Evolutionary conservation across 1,284 basidiomycete genomes (phyloP), one percentile per base, ranked within the genome.

Genomic region (Trametes sp.): DNA sequence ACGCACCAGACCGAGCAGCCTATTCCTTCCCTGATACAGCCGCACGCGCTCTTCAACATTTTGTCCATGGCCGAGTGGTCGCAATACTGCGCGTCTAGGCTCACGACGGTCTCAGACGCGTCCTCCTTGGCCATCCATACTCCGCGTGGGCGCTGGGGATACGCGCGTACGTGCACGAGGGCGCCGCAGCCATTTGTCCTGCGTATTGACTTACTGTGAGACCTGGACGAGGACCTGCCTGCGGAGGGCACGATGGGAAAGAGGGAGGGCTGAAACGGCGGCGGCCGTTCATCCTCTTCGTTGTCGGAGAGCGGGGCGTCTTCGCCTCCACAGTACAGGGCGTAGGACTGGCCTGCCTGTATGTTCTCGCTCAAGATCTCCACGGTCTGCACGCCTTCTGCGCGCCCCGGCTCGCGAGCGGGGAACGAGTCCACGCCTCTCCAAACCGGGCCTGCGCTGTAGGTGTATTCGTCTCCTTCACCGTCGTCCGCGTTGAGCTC

Each of bases 1-100:
- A 74, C 84, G 69, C 63, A 85, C 86, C 87, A 90, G 46, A 82
- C 80, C 2, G 84, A 79, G 73, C 88, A 90, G 26, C 85, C 88
- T 13, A 90, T 78, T 4, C 86, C 87, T 72, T 88, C 87, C 51
- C 84, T 80, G 45, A 87, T 73, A 69, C 88, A 89, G 23, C 87
- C 86, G 65, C 87, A 90, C 2, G 83, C 75, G 66, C 81, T 86
- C 66, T 77, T 78, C 62, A 83, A 76, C 73, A 84, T 81, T 71
- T 80, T 81, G 38, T 80, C 80, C 9, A 81, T 76, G 11, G 80
- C 76, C 16, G 76, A 70, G 42, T 78, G 75, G 61, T 84, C 84
- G 70, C 88, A 87, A 71, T 88, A 88, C 7, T 73, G 74, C 11
- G 82, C 67, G 58, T 87, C 84, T 68, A 90, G 74, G 49, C 79